Evolutionary conservation across 805 yeast species (phyloP).

Genomic region (Yarrowia osloensis): DNA sequence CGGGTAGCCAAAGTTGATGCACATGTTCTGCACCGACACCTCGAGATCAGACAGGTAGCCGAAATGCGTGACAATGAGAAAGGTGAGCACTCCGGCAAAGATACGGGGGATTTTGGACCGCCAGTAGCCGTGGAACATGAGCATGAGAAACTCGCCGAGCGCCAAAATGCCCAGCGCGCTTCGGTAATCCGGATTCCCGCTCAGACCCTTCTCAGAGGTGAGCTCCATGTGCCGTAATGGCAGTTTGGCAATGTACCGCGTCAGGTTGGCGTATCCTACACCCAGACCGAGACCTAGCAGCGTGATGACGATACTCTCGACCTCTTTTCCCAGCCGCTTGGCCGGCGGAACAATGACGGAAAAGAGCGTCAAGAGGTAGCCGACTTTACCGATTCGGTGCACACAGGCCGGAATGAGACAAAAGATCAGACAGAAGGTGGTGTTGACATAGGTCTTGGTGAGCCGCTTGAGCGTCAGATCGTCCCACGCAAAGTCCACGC

Average conservation of each 20-base stretch:
- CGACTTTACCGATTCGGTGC: slow-evolving; percentile 11
- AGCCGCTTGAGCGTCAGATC: slow-evolving; percentile 24
- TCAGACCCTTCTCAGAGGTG: background rate
- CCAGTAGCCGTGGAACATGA: slow-evolving; percentile 54
- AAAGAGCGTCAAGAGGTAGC: slow-evolving; percentile 18
- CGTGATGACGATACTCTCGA: slow-evolving; percentile 5
- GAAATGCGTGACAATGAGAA: slow-evolving; percentile 55
- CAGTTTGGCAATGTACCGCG: slow-evolving; percentile 1
- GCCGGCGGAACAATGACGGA: slow-evolving; percentile 23
- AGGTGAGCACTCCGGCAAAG: slow-evolving; percentile 19
- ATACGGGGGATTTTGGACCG: slow-evolving; percentile 47
- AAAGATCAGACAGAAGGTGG: slow-evolving; percentile 10
- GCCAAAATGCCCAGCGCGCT: slow-evolving; percentile 50
- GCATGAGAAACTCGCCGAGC: slow-evolving; percentile 50
- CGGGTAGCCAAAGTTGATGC: slow-evolving; percentile 47
- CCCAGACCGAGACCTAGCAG: slow-evolving; percentile 34
- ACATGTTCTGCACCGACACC: slow-evolving; percentile 42
- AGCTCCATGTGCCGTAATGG: background rate
- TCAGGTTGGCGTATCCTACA: background rate
- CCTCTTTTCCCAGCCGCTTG: slow-evolving; percentile 11
- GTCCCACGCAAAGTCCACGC: slow-evolving; percentile 13
- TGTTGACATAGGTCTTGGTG: slow-evolving; percentile 4
- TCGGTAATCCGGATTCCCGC: slow-evolving; percentile 32
- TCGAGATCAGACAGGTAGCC: slow-evolving; percentile 47
- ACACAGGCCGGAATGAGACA: slow-evolving; percentile 19